Evolutionary conservation across 345 rosid genomes (phyloP).

Genomic region (Cochlearia excelsa): DNA sequence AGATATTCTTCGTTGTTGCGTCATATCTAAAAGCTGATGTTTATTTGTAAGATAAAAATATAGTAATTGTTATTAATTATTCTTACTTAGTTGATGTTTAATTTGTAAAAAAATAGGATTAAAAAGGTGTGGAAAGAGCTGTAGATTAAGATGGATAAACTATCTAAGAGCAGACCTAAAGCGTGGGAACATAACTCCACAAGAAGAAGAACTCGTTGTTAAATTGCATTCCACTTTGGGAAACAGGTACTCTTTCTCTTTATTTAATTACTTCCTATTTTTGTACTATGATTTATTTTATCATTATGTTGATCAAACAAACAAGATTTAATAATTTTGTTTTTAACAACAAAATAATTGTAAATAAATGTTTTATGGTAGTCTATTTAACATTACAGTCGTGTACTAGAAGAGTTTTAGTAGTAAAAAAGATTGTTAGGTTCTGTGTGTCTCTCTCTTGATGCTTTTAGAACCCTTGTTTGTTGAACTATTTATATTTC

Average conservation of each 20-base stretch:
- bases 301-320: too few species aligned
- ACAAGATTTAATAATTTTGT: too few species aligned
- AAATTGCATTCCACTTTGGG: constrained; percentile 68
- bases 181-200: constrained; percentile 64
- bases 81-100: neutral
- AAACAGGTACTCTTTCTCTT: constrained; percentile 51
- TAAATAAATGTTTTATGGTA: too few species aligned
- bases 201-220: constrained; percentile 64
- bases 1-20: neutral
- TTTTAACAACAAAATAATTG: too few species aligned
- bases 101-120: constrained; percentile 44
- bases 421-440: neutral
- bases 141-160: constrained; percentile 20
- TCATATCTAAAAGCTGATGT: neutral
- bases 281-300: too few species aligned
- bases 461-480: neutral
- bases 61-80: neutral
- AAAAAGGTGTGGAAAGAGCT: constrained; percentile 87
- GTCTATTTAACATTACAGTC: neutral
- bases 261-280: neutral
- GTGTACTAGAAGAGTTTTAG: neutral
- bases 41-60: neutral
- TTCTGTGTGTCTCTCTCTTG: constrained; percentile 2
- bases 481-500: constrained; percentile 17
- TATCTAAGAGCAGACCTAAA: constrained; percentile 49